phyloP scores from a whole-genome alignment of 768 basidiomycete species.

The Rhodotorula sphaerocarpa region DNA sequence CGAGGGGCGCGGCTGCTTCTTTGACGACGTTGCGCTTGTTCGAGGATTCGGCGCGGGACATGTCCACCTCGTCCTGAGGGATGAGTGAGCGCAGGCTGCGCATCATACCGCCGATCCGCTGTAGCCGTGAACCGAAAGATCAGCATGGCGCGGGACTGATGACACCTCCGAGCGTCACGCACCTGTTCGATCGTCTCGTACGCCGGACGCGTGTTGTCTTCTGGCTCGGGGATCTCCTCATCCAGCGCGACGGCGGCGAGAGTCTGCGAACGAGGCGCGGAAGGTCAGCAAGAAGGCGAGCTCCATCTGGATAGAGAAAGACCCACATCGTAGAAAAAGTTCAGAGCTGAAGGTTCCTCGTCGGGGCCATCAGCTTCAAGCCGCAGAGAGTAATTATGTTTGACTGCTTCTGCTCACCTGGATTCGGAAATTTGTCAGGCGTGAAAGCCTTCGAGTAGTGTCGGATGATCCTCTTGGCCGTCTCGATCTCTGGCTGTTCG shows the following conservation, averaged over 20 bases:
- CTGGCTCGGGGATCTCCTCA: slow-evolving; percentile 66
- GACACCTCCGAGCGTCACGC: slow-evolving; percentile 11
- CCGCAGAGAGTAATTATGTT: no score
- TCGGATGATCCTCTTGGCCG: slow-evolving; percentile 51
- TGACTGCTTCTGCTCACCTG: no score
- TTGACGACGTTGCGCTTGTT: slow-evolving; percentile 11
- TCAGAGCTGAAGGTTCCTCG: no score
- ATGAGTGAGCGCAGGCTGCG: slow-evolving; percentile 4
- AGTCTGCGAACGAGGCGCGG: slow-evolving; percentile 47
- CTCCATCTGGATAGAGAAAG: no score
- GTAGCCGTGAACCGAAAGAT: not conserved
- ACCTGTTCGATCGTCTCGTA: slow-evolving; percentile 72
- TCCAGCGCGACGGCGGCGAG: slow-evolving; percentile 90
- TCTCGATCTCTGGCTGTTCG: slow-evolving; percentile 54
- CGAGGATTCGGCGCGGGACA: not conserved
- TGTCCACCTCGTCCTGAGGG: slow-evolving; percentile 15
- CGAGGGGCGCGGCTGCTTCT: not conserved
- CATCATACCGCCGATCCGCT: slow-evolving; percentile 21
- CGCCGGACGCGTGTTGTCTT: slow-evolving; percentile 74
- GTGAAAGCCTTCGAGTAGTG: slow-evolving; percentile 75
- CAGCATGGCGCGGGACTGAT: not conserved
- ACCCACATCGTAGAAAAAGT: slow-evolving; percentile 34
- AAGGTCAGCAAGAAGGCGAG: not conserved
- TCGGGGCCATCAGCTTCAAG: no score
- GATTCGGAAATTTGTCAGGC: slow-evolving; percentile 57